phyloP scores from a whole-genome alignment of 805 yeast species.

The Nakazawaea ernobii region DNA sequence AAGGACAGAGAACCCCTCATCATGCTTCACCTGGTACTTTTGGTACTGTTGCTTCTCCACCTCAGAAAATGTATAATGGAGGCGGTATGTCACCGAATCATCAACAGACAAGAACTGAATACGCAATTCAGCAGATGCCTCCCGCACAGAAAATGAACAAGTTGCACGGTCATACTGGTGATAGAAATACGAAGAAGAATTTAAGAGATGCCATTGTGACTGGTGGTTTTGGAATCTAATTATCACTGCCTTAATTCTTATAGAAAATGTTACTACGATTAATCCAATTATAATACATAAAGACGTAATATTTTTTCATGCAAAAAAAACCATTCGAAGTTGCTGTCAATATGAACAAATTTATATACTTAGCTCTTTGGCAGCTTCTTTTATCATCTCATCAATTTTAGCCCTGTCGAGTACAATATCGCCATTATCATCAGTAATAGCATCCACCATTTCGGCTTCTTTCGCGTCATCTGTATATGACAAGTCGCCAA shows the following conservation, averaged over 20 bases:
- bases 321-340: too few relatives aligned
- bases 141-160: slow-evolving; percentile 5
- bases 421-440: neutral
- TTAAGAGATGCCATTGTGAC: slow-evolving; percentile 10
- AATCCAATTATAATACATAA: too few relatives aligned
- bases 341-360: too few relatives aligned
- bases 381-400: slow-evolving; percentile 11
- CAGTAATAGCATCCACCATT: neutral
- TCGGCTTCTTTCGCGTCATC: neutral
- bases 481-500: neutral
- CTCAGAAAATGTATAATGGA: neutral
- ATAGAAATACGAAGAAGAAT: slow-evolving; percentile 6
- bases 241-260: neutral
- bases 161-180: slow-evolving; percentile 8
- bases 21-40: slow-evolving; percentile 1
- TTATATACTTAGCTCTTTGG: slow-evolving; percentile 9
- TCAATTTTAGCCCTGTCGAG: slow-evolving; percentile 7
- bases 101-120: slow-evolving; percentile 6
- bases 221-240: slow-evolving; percentile 9
- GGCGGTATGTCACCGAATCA: neutral
- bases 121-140: slow-evolving; percentile 11
- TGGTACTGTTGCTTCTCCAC: neutral
- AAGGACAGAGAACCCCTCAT: slow-evolving; percentile 3
- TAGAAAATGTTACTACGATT: too few relatives aligned
- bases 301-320: too few relatives aligned